Base-by-base conservation (phyloP, 306 rosid species). In the Prunus mira region DNA sequence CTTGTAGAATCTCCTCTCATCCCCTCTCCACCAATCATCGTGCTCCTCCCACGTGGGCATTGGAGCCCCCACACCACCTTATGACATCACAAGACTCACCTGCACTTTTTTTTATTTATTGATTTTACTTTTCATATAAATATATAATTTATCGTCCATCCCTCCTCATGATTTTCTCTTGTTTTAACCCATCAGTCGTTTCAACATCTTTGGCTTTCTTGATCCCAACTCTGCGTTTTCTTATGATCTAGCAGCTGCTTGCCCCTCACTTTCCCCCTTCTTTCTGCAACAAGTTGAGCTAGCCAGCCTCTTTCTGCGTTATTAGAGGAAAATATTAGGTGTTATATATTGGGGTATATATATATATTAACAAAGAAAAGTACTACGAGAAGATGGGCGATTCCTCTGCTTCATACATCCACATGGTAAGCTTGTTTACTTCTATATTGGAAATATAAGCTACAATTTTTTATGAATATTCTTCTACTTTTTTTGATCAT, bases 341-440 rank as follows among this genome's bases (percentile, higher is more conserved):
- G 12, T 47, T 47, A 11, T 47, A 13, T 47, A 45, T 45, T 45
- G 49, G 11, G 6, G n/a, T n/a, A 24, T 24, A 27, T 14, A 61
- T 27, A 61, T 28, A 28, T 28, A 28, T 28, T 28, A 34, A 34
- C 10, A 28, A 3, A 6, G 18, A 18, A 18, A 54, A 6, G 5
- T 9, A 20, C 27, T 9, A 72, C 56, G 55, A 46, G 67, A 62
- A 51, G 82, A 89, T 92, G 90, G 97, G 82, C 49, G 85, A 89
- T 55, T 83, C 92, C 24, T 83, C 99, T 58, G 96, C 97, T 74
- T 84, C 97, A 52, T 90, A 95, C 78, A 95, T 95, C 73, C 99
- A 78, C 74, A 65, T 91, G 96, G 99, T 91, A 77, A 80, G 89
- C 45, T 46, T 19, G 43, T 46, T 34, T 5, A 34, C 38, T 34